phyloP scores from a whole-genome alignment of 164 flowering plant species.

The Aristolochia californica region DNA sequence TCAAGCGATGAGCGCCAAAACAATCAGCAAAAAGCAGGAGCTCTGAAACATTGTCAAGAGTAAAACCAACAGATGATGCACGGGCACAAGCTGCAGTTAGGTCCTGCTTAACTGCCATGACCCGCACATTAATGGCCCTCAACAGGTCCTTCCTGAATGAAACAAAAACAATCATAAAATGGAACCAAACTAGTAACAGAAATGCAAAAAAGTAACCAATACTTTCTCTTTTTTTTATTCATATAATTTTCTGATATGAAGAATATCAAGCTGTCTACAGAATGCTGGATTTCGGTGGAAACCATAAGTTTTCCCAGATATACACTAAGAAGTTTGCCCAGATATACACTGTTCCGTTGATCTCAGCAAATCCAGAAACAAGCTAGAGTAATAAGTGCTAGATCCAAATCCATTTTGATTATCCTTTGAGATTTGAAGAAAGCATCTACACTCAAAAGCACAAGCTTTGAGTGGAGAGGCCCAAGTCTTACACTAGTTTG shows the following conservation, averaged over 20 bases:
- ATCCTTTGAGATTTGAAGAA: neutral
- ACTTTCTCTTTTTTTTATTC: too few relatives aligned
- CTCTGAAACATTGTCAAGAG: slow-evolving; percentile 46
- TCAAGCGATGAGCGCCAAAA: slow-evolving; percentile 56
- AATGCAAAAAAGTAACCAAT: neutral
- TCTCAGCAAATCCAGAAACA: too few relatives aligned
- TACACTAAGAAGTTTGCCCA: too few relatives aligned
- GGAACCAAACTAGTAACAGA: neutral
- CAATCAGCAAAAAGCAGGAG: slow-evolving; percentile 62
- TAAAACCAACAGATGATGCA: slow-evolving; percentile 75
- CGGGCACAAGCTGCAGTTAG: slow-evolving; percentile 48
- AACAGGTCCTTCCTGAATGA: slow-evolving; percentile 61
- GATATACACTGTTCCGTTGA: too few relatives aligned
- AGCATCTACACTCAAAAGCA: neutral
- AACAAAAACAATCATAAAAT: neutral
- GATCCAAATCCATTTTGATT: too few relatives aligned
- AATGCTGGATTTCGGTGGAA: too few relatives aligned
- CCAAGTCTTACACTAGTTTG: too few relatives aligned
- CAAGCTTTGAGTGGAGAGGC: too few relatives aligned
- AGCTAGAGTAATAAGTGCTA: too few relatives aligned
- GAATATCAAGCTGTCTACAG: too few relatives aligned
- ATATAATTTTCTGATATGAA: too few relatives aligned
- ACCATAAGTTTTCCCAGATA: too few relatives aligned
- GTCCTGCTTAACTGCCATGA: slow-evolving; percentile 59
- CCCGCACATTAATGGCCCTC: slow-evolving; percentile 76